phyloP scores from a whole-genome alignment of 768 basidiomycete species.

The Collybia sp. region DNA sequence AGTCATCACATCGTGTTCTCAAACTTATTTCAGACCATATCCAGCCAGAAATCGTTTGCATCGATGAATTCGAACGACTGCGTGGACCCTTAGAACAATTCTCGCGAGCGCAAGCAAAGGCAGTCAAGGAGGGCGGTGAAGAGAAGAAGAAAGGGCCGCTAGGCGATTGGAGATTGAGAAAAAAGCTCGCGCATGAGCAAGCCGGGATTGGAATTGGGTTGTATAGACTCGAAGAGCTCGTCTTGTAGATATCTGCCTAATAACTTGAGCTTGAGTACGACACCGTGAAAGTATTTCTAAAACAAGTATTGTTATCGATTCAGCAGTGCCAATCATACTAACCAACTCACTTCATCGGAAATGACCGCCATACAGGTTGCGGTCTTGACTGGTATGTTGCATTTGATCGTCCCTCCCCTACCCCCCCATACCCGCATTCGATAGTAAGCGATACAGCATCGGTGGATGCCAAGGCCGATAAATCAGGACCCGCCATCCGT shows the following conservation, averaged over 20 bases:
- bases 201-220: constrained; percentile 51
- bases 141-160: constrained; percentile 25
- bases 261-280: too few species aligned
- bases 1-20: constrained; percentile 52
- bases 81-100: constrained; percentile 64
- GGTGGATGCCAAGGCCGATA: constrained; percentile 41
- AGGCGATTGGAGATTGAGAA: constrained; percentile 48
- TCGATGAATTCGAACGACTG: constrained; percentile 48
- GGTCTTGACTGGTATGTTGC: constrained; percentile 23
- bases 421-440: constrained; percentile 2
- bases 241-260: constrained; percentile 27
- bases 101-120: constrained; percentile 45
- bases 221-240: constrained; percentile 72
- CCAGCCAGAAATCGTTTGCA: constrained; percentile 47
- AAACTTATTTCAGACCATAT: constrained; percentile 44
- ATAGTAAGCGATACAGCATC: constrained; percentile 74
- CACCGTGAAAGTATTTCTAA: too few species aligned
- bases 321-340: too few species aligned
- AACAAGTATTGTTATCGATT: too few species aligned
- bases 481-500: constrained; percentile 62
- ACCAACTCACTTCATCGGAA: background rate
- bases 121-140: constrained; percentile 36
- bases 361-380: constrained; percentile 21
- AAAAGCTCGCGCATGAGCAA: constrained; percentile 48
- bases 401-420: background rate